These are phyloP conservation scores for Brachypodium distachyon DNA, from an alignment of 202 grass and related monocot species.

Conservation along the genomic window DNA sequence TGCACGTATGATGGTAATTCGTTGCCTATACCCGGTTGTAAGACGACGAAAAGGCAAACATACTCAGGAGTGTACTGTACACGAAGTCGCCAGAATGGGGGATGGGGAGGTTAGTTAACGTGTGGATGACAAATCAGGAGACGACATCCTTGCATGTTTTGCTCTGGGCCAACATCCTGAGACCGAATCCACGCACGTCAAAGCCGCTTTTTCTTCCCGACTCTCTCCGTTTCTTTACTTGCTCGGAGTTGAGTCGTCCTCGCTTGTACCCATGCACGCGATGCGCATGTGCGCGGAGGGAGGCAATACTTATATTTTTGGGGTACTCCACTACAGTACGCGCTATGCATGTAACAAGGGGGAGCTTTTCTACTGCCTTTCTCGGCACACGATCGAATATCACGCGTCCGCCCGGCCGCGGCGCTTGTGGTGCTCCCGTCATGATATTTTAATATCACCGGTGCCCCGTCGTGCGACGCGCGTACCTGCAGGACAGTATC, in stretches of 20 bases:
- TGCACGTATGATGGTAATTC: neutral
- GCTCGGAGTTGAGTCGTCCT: neutral
- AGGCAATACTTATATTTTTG: neutral
- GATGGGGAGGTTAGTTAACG: neutral
- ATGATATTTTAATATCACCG: too few species aligned
- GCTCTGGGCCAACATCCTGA: constrained; percentile 40
- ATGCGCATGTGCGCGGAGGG: constrained; percentile 19
- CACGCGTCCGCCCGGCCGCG: neutral
- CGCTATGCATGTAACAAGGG: neutral
- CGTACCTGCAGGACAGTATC: too few species aligned
- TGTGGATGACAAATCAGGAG: constrained; percentile 27
- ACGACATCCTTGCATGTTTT: constrained; percentile 44
- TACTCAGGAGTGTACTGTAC: neutral
- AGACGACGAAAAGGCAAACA: neutral
- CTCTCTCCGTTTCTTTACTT: neutral
- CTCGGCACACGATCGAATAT: neutral
- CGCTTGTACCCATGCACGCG: neutral
- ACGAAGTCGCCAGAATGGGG: too few species aligned
- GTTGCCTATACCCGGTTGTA: neutral
- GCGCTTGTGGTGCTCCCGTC: neutral
- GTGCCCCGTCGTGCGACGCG: too few species aligned
- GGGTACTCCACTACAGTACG: too few species aligned
- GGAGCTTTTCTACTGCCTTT: neutral
- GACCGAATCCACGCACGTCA: constrained; percentile 24
- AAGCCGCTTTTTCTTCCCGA: neutral